phyloP scores from a whole-genome alignment of 169 alveolate species.

The Plasmodium knowlesi region DNA sequence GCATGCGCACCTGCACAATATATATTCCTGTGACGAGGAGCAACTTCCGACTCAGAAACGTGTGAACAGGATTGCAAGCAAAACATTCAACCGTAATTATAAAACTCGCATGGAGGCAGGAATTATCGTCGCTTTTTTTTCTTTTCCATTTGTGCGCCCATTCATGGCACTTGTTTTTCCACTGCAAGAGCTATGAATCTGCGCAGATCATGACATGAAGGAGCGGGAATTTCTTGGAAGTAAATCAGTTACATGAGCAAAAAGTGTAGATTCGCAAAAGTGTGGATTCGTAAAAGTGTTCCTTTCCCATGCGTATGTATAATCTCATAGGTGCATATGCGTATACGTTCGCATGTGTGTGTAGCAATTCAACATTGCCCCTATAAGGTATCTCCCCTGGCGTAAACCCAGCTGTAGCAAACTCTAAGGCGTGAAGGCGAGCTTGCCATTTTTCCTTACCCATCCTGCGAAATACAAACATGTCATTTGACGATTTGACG shows the following conservation, averaged over 20 bases:
- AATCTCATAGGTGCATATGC: background rate
- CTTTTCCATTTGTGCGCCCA: background rate
- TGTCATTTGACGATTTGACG: constrained; percentile 75
- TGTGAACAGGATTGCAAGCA: background rate
- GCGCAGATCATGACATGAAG: background rate
- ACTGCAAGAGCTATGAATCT: background rate
- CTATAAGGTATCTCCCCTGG: background rate
- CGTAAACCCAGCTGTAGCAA: background rate
- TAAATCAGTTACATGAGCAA: background rate
- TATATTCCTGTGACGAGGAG: background rate
- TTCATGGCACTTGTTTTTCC: background rate
- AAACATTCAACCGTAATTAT: background rate
- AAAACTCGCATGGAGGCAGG: background rate
- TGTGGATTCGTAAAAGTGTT: background rate
- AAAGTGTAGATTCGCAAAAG: background rate
- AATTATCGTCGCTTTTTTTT: background rate
- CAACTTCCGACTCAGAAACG: background rate
- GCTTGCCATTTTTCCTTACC: background rate
- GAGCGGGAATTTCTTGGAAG: background rate
- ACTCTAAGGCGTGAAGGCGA: background rate
- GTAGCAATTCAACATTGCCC: background rate
- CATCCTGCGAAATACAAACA: constrained; percentile 2
- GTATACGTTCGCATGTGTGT: background rate
- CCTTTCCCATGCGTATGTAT: background rate
- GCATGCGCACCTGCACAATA: background rate